Evolutionary conservation across 208 protist species (phyloP).

Genomic region (Crithidia acanthocephali): DNA sequence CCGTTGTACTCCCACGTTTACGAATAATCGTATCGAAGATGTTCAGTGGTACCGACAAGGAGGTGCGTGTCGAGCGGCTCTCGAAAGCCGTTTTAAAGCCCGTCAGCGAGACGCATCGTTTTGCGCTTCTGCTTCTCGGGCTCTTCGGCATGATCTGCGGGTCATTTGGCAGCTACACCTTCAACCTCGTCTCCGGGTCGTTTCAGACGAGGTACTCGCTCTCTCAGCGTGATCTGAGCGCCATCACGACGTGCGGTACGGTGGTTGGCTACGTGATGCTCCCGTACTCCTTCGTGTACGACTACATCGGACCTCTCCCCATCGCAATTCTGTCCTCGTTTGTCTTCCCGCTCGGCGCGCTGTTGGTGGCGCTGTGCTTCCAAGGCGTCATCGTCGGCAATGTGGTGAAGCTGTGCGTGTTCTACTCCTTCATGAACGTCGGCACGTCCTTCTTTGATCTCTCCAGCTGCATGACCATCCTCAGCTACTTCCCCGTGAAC

Average conservation of each 20-base stretch:
- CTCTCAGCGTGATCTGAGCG: conserved; percentile 54
- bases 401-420: conserved; percentile 36
- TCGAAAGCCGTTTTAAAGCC: conserved; percentile 21
- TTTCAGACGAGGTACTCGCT: conserved; percentile 50
- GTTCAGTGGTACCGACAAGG: conserved; percentile 6
- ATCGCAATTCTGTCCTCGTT: conserved; percentile 39
- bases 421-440: conserved; percentile 35
- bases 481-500: conserved; percentile 62
- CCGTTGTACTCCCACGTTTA: too few relatives aligned
- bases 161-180: conserved; percentile 51
- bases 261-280: conserved; percentile 41
- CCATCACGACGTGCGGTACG: conserved; percentile 50
- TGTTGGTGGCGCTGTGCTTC: conserved; percentile 54
- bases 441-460: conserved; percentile 51
- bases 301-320: conserved; percentile 49
- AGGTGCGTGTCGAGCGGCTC: conserved; percentile 14
- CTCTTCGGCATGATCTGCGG: conserved; percentile 46
- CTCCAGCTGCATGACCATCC: conserved; percentile 39
- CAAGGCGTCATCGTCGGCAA: conserved; percentile 36
- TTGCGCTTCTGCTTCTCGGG: conserved; percentile 37
- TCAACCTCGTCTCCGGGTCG: conserved; percentile 46
- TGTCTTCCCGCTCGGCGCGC: conserved; percentile 34
- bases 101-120: conserved; percentile 43
- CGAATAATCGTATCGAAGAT: conserved; percentile 6
- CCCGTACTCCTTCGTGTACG: conserved; percentile 54